Evolutionary conservation across 2,329 filamentous ascomycete genomes (phyloP), one percentile per base, ranked within the genome.

Genomic region (Sporothrix dimorphospora): DNA sequence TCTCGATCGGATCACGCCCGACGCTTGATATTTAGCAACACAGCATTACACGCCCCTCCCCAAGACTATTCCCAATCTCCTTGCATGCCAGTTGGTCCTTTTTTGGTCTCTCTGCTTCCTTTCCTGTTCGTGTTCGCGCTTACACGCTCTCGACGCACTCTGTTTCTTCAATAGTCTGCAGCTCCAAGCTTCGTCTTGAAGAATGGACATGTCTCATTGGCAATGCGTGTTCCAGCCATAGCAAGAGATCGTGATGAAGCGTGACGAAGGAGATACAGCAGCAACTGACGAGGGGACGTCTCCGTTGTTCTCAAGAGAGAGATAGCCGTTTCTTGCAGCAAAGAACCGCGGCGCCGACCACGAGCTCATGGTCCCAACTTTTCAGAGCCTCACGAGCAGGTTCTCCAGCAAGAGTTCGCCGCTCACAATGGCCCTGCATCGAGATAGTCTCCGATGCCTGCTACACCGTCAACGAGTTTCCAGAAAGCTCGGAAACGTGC

Each of bases 1-100:
- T 21, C 24, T 47, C 45, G 63, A 67, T 21, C 40, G 16, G 16
- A 66, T 51, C 63, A n/a, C 63, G 45, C 27, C 27, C 16, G 8
- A 38, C 6, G 8, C 24, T 5, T 67, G 63, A 42, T 69, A 30
- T 57, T 42, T 34, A 69, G 67, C 51, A 55, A 69, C 67, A 69
- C 19, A 27, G 21, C 24, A 19, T 12, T 45, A 45, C 45, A 40
- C 49, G n/a, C 65, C 55, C 65, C 51, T 45, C 53, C 63, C 19
- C 6, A 6, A 19, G 57, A 38, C 63, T 45, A 51, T 67, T 21
- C 63, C 63, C 63, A 69, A 75, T 74, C 68, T 74, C 74, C 68
- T 73, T 74, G 74, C 74, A 71, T 75, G 74, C 74, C 74, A 75
- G 73, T 73, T 59, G 59, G 53, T 16, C 34, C 51, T 63, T 71